These are phyloP conservation scores for Knoxia roxburghii DNA, from an alignment of 257 asterid genomes.

Conservation along the genomic window DNA sequence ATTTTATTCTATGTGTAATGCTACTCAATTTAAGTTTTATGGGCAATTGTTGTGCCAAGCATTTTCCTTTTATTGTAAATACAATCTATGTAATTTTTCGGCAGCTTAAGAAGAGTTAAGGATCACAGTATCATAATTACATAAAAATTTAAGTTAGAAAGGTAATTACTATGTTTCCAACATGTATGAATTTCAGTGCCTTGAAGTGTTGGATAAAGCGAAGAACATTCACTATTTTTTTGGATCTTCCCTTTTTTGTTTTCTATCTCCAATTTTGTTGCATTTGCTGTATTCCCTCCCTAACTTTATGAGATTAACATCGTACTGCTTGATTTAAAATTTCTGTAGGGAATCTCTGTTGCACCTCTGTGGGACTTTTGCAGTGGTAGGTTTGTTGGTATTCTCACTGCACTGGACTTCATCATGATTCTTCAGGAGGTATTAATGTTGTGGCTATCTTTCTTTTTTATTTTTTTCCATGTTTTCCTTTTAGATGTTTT, in stretches of 20 bases:
- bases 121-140: not conserved
- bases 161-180: not conserved
- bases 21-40: not conserved
- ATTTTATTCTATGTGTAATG: not conserved
- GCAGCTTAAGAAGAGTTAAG: not conserved
- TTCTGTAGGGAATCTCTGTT: constrained; percentile 56
- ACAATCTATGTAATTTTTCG: not conserved
- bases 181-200: no score
- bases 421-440: constrained; percentile 73
- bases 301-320: constrained; percentile 8
- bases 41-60: not conserved
- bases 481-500: not conserved
- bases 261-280: not conserved
- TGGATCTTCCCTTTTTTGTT: not conserved
- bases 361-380: constrained; percentile 70
- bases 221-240: not conserved
- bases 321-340: constrained; percentile 18
- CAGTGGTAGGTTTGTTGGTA: constrained; percentile 63
- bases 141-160: not conserved
- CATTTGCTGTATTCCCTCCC: not conserved
- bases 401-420: constrained; percentile 71
- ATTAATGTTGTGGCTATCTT: constrained; percentile 11
- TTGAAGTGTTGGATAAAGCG: not conserved
- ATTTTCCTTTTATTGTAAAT: not conserved
- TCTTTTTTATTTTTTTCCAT: not conserved